Evolutionary conservation across 257 asterid species (phyloP), one percentile per base, ranked within the genome.

Genomic region (Gynochthodes officinalis): DNA sequence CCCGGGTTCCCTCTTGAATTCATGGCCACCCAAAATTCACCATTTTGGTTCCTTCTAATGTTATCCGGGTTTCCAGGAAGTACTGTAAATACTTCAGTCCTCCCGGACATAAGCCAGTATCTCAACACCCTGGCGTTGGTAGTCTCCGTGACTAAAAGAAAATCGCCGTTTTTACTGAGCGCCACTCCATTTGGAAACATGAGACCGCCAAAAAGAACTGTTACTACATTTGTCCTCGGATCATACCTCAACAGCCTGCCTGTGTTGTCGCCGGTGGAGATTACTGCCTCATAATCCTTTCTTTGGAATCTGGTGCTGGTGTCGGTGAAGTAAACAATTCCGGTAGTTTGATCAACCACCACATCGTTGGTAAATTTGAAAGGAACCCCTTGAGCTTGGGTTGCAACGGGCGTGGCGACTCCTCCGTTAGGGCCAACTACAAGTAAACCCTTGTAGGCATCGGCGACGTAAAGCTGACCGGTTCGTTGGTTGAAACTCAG

Each of bases 121-220:
- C 84, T 89, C 37, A 75, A 73, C 2, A 90, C 52, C 60, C 55
- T 83, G 69, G 90, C 79, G 52, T 86, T 83, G 0, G 93, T 81
- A 5, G 96, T 86, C 83, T 89, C 97, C 10, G 82, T 86, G 3
- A 87, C 77, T 0, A 90, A 80, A 14, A 90, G 73, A 23, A 84
- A 90, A 25, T 83, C 77, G 1, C 88, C 81, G 0, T 75, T 69
- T 52, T 64, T 37, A 73, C 93, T 88, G 66, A 90, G 37, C 28
- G 90, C 85, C 35, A 88, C 83, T n/a, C 96, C 97, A 79, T 90
- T 90, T 30, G 97, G 93, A 49, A 89, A 90, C 72, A 35, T 79
- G 68, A 90, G 89, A 16, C 72, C 70, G 70, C 82, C 40, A 9
- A 87, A 28, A 8, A 89, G 78, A 43, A 83, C 28, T 1, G 83